Evolutionary conservation across 352 stramenopile genomes (phyloP).

Genomic region (Globisporangium orthogonon): DNA sequence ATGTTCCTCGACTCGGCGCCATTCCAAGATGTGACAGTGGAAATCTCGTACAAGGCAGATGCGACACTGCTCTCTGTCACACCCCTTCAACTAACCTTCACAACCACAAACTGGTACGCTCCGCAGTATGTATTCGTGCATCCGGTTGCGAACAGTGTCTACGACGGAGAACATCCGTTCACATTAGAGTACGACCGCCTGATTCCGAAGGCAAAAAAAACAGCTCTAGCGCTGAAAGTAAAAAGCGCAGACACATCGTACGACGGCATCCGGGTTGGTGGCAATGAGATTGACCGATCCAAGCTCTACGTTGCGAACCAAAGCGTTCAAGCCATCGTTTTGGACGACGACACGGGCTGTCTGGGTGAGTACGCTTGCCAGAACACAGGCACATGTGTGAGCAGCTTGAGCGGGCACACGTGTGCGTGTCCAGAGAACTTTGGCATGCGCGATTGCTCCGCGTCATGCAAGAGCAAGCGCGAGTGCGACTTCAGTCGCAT

Average conservation of each 20-base stretch:
- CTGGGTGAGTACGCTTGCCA: conserved; percentile 45
- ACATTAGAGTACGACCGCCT: conserved; percentile 41
- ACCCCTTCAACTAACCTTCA: conserved; percentile 41
- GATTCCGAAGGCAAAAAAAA: conserved; percentile 47
- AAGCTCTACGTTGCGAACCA: conserved; percentile 29
- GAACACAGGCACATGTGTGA: conserved; percentile 35
- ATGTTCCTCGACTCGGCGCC: conserved; percentile 61
- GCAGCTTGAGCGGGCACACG: conserved; percentile 18
- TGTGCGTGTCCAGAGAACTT: conserved; percentile 42
- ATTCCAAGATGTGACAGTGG: conserved; percentile 34
- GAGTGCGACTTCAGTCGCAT: conserved; percentile 49
- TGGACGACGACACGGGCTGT: conserved; percentile 70
- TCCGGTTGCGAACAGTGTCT: conserved; percentile 34
- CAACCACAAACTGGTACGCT: conserved; percentile 36
- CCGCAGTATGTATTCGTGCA: conserved; percentile 43
- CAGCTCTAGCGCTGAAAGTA: conserved; percentile 34
- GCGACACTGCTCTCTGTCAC: conserved; percentile 27
- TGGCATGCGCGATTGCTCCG: conserved; percentile 53
- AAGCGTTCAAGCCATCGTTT: conserved; percentile 34
- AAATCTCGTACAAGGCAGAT: conserved; percentile 35
- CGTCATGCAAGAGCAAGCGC: conserved; percentile 28
- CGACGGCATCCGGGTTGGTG: conserved; percentile 33
- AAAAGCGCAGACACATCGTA: conserved; percentile 35
- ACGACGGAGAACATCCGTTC: conserved; percentile 45
- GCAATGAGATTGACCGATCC: conserved; percentile 32